Percentiles rank a stretch among this genome's conserved stretches.
Conservation (phyloP, 1,284 basidiomycete genomes). For the Rhodotorula sp. region DNA sequence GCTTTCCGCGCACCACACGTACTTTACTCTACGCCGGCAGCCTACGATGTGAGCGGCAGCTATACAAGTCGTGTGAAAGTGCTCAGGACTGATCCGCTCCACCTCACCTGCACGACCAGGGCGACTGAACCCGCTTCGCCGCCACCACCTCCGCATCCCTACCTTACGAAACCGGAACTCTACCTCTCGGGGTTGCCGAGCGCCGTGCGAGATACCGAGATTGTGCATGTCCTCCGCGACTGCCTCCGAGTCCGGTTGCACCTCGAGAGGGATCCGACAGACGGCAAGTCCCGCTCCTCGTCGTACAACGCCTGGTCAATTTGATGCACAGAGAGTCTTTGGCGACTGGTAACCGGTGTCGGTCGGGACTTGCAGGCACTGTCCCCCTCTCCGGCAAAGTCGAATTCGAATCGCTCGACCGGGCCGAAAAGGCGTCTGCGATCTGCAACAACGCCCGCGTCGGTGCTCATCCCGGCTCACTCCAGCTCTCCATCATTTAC, state of each 20-base stretch:
- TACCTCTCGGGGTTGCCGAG: constrained; percentile 16
- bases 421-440: constrained; percentile 43
- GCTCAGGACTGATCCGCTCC: too few relatives aligned
- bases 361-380: accelerated
- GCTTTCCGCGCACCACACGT: background rate
- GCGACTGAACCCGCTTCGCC: background rate
- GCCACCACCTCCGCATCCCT: constrained; percentile 4
- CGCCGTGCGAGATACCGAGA: constrained; percentile 8
- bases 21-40: too few relatives aligned
- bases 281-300: background rate
- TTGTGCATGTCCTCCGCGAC: constrained; percentile 24
- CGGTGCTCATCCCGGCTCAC: constrained; percentile 4
- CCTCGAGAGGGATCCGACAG: background rate
- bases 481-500: constrained; percentile 20
- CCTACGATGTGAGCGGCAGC: background rate
- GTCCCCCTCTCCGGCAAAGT: constrained; percentile 1
- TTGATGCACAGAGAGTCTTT: too few relatives aligned
- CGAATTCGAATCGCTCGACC: constrained; percentile 27
- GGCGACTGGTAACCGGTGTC: too few relatives aligned
- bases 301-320: too few relatives aligned
- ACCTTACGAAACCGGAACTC: constrained; percentile 12
- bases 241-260: constrained; percentile 20
- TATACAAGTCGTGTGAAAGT: too few relatives aligned
- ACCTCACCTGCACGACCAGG: background rate
- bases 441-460: constrained; percentile 35